Percentiles rank a stretch among this genome's conserved stretches.
Evolutionary conservation across 345 rosid genomes (phyloP).

Genomic region (Populus pruinosa): DNA sequence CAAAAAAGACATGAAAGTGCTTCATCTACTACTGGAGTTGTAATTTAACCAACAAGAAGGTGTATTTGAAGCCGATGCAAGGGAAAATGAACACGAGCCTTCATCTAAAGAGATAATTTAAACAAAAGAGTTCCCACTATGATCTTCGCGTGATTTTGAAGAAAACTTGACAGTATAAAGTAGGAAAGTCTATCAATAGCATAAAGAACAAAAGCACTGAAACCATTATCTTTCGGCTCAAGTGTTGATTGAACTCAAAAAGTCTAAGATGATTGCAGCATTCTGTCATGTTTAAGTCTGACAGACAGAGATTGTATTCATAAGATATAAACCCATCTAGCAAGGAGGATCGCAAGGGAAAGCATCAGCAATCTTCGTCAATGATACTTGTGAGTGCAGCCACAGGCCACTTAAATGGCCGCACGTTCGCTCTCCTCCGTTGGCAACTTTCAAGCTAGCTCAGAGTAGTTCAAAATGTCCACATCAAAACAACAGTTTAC

Average conservation of each 20-base stretch:
- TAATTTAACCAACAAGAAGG: not conserved
- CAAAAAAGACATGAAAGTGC: not conserved
- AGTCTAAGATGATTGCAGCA: slow-evolving; percentile 30
- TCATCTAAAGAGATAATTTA: slow-evolving; percentile 15
- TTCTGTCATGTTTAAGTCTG: slow-evolving; percentile 21
- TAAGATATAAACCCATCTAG: slow-evolving; percentile 19
- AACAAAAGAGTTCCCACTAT: slow-evolving; percentile 7
- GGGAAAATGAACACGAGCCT: slow-evolving; percentile 7
- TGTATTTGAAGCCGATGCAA: slow-evolving; percentile 14
- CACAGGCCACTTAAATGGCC: slow-evolving; percentile 17
- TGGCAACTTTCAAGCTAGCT: not conserved
- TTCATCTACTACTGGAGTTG: not conserved
- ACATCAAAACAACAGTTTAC: slow-evolving; percentile 16
- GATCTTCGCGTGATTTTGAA: slow-evolving; percentile 28
- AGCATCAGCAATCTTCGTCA: slow-evolving; percentile 14
- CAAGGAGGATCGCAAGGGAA: slow-evolving; percentile 15
- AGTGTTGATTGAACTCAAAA: slow-evolving; percentile 36
- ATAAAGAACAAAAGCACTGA: slow-evolving; percentile 37
- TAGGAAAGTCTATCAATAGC: slow-evolving; percentile 27
- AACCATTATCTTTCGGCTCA: slow-evolving; percentile 48
- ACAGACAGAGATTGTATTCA: slow-evolving; percentile 15
- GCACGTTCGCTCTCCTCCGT: slow-evolving; percentile 5
- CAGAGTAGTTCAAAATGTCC: slow-evolving; percentile 11
- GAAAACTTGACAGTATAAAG: slow-evolving; percentile 9
- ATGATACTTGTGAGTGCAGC: slow-evolving; percentile 6